Conservation (phyloP, 139 green algal species). For the Nannochloris sp. region DNA sequence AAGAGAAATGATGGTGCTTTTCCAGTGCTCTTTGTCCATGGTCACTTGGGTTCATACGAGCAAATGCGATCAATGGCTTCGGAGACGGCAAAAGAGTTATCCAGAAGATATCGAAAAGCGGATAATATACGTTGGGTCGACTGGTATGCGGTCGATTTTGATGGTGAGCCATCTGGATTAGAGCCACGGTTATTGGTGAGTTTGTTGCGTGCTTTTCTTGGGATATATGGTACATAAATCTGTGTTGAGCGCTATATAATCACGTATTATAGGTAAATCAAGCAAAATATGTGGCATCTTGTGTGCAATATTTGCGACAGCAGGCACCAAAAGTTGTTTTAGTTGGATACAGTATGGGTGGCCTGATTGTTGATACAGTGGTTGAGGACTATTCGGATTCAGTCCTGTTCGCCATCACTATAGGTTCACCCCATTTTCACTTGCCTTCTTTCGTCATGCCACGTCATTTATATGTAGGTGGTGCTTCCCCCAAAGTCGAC, state of each 20-base stretch:
- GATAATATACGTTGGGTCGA: background rate
- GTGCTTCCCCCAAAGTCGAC: background rate
- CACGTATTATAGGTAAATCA: background rate
- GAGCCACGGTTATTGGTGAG: background rate
- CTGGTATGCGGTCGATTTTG: constrained; percentile 4
- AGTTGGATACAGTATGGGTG: constrained; percentile 13
- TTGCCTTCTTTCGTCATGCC: constrained; percentile 6
- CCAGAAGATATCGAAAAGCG: constrained; percentile 1
- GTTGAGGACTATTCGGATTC: background rate
- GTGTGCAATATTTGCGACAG: background rate
- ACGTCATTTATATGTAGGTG: background rate
- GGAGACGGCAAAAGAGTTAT: constrained; percentile 7
- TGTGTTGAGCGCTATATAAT: background rate
- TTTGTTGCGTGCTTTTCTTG: background rate
- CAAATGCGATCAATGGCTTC: constrained; percentile 24
- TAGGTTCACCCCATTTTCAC: constrained; percentile 2
- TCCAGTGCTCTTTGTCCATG: constrained; percentile 30
- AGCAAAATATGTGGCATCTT: constrained; percentile 1
- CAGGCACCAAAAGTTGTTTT: background rate
- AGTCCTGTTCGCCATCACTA: background rate
- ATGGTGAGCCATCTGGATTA: constrained; percentile 11
- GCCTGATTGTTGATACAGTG: constrained; percentile 4
- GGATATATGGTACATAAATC: no score
- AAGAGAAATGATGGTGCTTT: background rate
- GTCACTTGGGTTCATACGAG: constrained; percentile 21